These are phyloP conservation scores for Articulospora tetracladia DNA, from an alignment of 495 filamentous ascomycete species.

Conservation along the genomic window DNA sequence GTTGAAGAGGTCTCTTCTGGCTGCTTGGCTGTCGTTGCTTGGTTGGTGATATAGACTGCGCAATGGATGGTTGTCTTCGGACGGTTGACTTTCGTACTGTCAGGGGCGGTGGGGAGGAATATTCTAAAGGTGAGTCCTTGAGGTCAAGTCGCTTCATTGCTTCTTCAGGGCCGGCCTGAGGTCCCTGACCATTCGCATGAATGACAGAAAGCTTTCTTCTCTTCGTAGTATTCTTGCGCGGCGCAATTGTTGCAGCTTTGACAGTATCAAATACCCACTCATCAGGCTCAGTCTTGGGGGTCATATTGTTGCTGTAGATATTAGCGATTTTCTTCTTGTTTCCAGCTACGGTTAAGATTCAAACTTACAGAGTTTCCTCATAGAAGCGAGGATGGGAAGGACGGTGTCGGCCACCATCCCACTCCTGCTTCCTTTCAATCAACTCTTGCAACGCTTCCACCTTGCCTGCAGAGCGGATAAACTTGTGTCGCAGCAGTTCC, in stretches of 20 bases:
- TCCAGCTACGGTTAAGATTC: constrained; percentile 4
- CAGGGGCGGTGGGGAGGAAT: constrained; percentile 39
- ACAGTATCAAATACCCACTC: constrained; percentile 99
- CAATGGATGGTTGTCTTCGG: constrained; percentile 48
- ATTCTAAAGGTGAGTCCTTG: constrained; percentile 50
- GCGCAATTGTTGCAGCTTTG: constrained; percentile 51
- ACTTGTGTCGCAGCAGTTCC: constrained; percentile 86
- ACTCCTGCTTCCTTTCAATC: constrained; percentile 78
- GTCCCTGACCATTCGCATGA: constrained; percentile 32
- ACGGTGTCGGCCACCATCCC: constrained; percentile 60
- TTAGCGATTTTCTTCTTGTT: constrained; percentile 25
- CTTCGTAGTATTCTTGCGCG: constrained; percentile 27
- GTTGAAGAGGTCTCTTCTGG: constrained; percentile 71
- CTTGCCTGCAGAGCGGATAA: constrained; percentile 81
- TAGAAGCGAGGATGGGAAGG: constrained; percentile 71
- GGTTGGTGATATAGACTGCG: constrained; percentile 39
- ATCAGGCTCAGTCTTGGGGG: constrained; percentile 65
- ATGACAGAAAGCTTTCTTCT: constrained; percentile 39
- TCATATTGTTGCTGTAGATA: constrained; percentile 51
- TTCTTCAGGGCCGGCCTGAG: constrained; percentile 38
- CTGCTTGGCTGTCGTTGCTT: constrained; percentile 31
- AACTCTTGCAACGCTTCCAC: constrained; percentile 82
- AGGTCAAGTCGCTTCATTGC: constrained; percentile 57
- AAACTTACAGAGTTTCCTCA: constrained; percentile 73
- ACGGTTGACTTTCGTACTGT: constrained; percentile 49